Conservation (phyloP, 805 yeast genomes). For the Schwanniomyces occidentalis region DNA sequence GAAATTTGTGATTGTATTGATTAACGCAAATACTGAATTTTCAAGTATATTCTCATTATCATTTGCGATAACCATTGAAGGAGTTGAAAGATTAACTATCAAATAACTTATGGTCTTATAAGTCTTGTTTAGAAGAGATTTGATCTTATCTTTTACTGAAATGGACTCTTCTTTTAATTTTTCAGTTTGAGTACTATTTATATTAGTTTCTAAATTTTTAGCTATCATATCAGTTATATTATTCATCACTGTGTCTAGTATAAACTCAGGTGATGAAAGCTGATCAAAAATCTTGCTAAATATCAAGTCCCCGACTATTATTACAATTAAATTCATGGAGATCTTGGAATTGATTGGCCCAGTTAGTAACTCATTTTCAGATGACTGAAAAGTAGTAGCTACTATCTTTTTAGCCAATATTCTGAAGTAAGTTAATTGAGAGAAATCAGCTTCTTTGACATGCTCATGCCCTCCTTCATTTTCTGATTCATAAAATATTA, state of each 20-base stretch:
- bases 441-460: background rate
- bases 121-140: background rate
- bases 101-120: background rate
- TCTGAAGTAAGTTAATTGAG: constrained; percentile 20
- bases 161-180: background rate
- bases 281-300: constrained; percentile 22
- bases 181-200: background rate
- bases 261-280: constrained; percentile 26
- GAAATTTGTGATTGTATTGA: constrained; percentile 12
- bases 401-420: constrained; percentile 23
- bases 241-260: constrained; percentile 16
- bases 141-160: background rate
- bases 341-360: constrained; percentile 24
- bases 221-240: constrained; percentile 7
- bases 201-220: constrained; percentile 3
- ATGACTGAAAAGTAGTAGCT: constrained; percentile 12
- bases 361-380: constrained; percentile 6
- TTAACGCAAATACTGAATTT: constrained; percentile 10
- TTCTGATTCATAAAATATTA: constrained; percentile 16
- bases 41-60: constrained; percentile 6
- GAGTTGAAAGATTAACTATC: background rate
- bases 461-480: no score
- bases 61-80: background rate
- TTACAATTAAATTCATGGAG: constrained; percentile 18
- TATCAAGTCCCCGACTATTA: constrained; percentile 31